Base-by-base conservation (phyloP, 164 flowering plant genomes). In the Vitis labrusca region DNA sequence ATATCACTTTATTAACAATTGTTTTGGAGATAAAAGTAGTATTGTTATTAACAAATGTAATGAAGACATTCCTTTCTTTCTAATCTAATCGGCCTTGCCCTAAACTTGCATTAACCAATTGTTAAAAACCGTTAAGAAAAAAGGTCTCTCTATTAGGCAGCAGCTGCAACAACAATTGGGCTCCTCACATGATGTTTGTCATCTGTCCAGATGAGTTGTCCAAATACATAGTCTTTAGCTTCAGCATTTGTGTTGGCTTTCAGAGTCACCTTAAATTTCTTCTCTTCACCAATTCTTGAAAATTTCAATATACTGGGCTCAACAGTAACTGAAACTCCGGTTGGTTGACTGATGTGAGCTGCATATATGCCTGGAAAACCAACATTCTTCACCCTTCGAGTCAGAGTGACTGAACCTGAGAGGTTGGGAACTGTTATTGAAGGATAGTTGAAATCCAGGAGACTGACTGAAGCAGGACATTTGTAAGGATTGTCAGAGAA, bases 371-470 rank as follows among this genome's bases (percentile, higher is more conserved):
- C 82, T 3, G 86, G 80, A 4, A 74, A 0, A 0, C 89, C 91
- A 0, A 87, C 95, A 66, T 88, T 85, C 78, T 84, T 88, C 53
- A 90, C 50, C 0, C 69, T 82, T 23, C 95, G 63, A 0, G 77
- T 74, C 30, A 88, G 60, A 1, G 85, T 85, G 14, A 79, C 64
- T 0, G 77, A 15, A 10, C 73, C 76, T 3, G 52, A 12, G 62
- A 85, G 79, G 3, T 61, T 16, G 29, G 82, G 79, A 11, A 88
- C 83, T 5, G 87, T 65, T 37, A 90, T 79, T 1, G 95, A 79
- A 55, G 95, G 92, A 66, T 88, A 84, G 72, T 84, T 85, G 61
- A 85, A 70, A 71, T 87, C 65, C 9, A 77, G 47, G 48, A 73
- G 15, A 16, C 48, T 71, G 13, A 65, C 49, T 2, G 72, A 52